A percentile compares a stretch with the other conserved stretches of the same genome.
phyloP scores from a whole-genome alignment of 1,284 basidiomycete species.

The Irpex lacteus region DNA sequence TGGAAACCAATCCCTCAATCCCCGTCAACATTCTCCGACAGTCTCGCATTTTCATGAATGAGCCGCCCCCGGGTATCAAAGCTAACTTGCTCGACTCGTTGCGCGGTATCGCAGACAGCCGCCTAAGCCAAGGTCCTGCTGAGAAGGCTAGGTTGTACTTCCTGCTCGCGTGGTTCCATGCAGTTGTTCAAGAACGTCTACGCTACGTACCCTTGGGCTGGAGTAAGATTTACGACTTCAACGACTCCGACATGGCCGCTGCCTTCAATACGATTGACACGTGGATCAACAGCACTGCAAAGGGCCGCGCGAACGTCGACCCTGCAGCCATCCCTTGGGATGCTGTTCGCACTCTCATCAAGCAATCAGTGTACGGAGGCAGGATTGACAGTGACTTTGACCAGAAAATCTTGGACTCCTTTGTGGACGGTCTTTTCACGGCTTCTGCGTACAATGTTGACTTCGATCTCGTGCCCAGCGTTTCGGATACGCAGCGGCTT shows the following conservation, averaged over 20 bases:
- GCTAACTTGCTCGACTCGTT: conserved; percentile 92
- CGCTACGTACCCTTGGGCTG: conserved; percentile 94
- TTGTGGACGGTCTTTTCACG: conserved; percentile 88
- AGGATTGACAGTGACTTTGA: conserved; percentile 93
- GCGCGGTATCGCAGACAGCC: conserved; percentile 69
- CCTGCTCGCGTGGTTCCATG: conserved; percentile 98
- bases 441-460: conserved; percentile 87
- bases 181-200: conserved; percentile 91
- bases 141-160: conserved; percentile 92
- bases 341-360: conserved; percentile 85
- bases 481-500: conserved; percentile 57
- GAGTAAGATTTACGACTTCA: conserved; percentile 96
- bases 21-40: conserved; percentile 95
- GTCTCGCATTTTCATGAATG: conserved; percentile 95
- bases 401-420: conserved; percentile 86
- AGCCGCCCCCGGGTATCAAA: conserved; percentile 93
- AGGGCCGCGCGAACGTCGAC: conserved; percentile 88
- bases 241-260: conserved; percentile 95
- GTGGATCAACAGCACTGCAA: conserved; percentile 80
- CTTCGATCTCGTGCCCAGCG: conserved; percentile 80
- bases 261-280: conserved; percentile 89
- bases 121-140: conserved; percentile 78
- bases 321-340: conserved; percentile 92
- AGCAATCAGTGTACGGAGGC: conserved; percentile 94
- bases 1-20: conserved; percentile 92